phyloP scores from a whole-genome alignment of 2,329 filamentous ascomycete species.

The Colletotrichum viniferum region DNA sequence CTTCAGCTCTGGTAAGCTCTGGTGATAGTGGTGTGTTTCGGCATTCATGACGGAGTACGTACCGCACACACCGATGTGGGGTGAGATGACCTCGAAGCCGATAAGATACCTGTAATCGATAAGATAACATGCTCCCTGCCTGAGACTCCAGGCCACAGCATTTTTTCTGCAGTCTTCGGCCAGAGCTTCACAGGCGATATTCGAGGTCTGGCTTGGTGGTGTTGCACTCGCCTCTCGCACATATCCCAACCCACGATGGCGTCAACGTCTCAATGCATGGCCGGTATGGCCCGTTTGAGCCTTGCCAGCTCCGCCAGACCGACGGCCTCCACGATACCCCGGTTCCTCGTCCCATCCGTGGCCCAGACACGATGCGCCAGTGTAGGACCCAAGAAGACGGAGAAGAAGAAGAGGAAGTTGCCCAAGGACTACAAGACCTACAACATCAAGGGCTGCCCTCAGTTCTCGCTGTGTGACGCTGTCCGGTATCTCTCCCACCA shows the following conservation, averaged over 20 bases:
- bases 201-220: background rate
- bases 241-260: constrained; percentile 46
- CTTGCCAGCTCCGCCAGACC: constrained; percentile 48
- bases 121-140: background rate
- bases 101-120: background rate
- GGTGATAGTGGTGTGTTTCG: background rate
- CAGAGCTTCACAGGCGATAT: constrained; percentile 10
- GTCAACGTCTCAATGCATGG: constrained; percentile 56
- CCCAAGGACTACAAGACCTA: constrained; percentile 72
- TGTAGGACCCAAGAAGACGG: constrained; percentile 51
- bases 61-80: background rate
- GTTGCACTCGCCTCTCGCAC: constrained; percentile 20
- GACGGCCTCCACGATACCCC: constrained; percentile 47
- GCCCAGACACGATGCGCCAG: constrained; percentile 49
- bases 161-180: constrained; percentile 16
- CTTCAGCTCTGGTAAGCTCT: background rate
- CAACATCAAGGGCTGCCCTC: constrained; percentile 63
- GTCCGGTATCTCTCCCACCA: constrained; percentile 69
- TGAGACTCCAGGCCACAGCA: background rate
- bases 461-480: constrained; percentile 87
- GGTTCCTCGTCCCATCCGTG: constrained; percentile 52
- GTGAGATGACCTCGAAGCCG: background rate
- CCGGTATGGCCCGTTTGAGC: constrained; percentile 57
- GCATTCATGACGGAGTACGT: background rate
- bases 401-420: constrained; percentile 60